Base-by-base conservation (phyloP, 1,284 basidiomycete genomes). In the Neonothopanus nambi region DNA sequence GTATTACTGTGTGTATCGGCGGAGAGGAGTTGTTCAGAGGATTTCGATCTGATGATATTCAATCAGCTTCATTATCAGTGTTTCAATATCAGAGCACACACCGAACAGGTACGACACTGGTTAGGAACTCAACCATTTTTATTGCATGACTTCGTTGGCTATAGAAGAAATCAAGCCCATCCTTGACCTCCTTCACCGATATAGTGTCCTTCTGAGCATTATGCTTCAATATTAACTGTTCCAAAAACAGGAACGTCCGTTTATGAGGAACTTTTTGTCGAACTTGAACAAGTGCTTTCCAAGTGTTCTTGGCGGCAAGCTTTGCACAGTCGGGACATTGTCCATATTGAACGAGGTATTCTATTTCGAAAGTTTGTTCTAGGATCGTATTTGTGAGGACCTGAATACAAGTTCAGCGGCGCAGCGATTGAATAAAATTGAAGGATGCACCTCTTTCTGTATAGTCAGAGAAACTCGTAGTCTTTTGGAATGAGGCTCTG, bases 151-250 rank as follows among this genome's bases (percentile, higher is more conserved):
- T 91, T 57, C 94, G 81, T 56, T 89, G 86, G 36, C 89, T 84
- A 72, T 96, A 99, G 75, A 96, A 98, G 70, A 99, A 99, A 71
- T 99, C 96, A 33, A 99, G 77, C 3, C 97, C 96, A 67, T 99
- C 96, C 62, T 86, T 84, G 61, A 91, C 93, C 70, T 99, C 97
- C 69, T 91, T 91, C 55, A 99, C 87, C 1, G 85, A 89, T 37
- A 96, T 89, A 2, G 95, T 98, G 62, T 98, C 95, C 72, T 95
- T 95, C 76, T 99, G 96, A 1, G 95, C 95, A 60, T 90, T 89
- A 68, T 98, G 93, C 71, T 97, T 98, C 66, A 99, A 78, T 67
- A 99, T 98, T 59, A 98, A 82, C 70, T 99, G 97, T 74, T 99
- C 96, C 57, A 99, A 85, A 78, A 91, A 99, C 65, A 99, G 75